Percentiles rank a stretch among this genome's conserved stretches.
These are phyloP conservation scores for Wallacemonas sp. DNA, from an alignment of 208 protist genomes.

Conservation along the genomic window DNA sequence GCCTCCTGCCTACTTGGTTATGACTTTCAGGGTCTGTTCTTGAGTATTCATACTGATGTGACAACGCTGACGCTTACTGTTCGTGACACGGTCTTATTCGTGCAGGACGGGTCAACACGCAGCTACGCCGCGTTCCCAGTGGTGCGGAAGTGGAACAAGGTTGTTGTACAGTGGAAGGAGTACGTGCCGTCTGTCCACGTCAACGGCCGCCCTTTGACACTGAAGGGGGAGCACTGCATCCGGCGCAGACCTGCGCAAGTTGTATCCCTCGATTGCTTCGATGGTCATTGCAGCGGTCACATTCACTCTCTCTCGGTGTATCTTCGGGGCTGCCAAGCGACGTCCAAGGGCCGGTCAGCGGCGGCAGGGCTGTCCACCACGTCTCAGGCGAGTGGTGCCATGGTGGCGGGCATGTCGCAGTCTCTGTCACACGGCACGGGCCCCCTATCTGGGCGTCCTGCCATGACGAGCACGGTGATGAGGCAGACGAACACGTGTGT, in stretches of 20 bases:
- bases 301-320: constrained; percentile 58
- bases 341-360: neutral
- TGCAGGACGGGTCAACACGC: constrained; percentile 40
- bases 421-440: neutral
- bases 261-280: constrained; percentile 39
- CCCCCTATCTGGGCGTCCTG: neutral
- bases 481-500: constrained; percentile 5
- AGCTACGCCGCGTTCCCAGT: constrained; percentile 59
- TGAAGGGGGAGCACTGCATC: constrained; percentile 41
- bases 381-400: neutral
- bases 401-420: neutral
- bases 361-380: neutral
- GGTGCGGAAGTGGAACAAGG: constrained; percentile 28
- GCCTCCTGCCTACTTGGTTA: constrained; percentile 9
- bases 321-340: neutral
- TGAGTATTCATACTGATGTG: neutral
- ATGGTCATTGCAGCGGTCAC: constrained; percentile 53
- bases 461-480: neutral
- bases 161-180: constrained; percentile 49
- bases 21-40: constrained; percentile 53
- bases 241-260: constrained; percentile 44
- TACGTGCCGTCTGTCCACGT: constrained; percentile 67
- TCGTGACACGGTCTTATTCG: constrained; percentile 27
- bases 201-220: constrained; percentile 52
- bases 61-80: constrained; percentile 40